Conservation (phyloP, 2,329 filamentous ascomycete species). For the Zalaria obscura region DNA sequence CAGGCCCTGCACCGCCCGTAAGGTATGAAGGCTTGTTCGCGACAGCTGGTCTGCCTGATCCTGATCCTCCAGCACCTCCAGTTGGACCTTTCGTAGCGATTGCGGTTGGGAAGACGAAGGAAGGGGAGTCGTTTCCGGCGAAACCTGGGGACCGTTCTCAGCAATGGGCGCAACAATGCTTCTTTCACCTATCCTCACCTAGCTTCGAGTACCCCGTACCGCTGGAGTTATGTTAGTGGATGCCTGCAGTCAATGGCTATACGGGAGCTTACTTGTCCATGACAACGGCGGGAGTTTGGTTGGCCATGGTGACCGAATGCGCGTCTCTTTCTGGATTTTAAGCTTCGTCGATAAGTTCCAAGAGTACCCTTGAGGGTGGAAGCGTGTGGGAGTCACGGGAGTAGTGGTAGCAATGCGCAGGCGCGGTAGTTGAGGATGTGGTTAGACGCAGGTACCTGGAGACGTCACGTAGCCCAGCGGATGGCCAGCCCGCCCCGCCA, state of each 20-base stretch:
- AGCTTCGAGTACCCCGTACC: constrained; percentile 99
- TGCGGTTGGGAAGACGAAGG: constrained; percentile 96
- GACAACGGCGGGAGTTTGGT: constrained; percentile 99
- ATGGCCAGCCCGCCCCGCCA: no score
- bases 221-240: constrained; percentile 39
- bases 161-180: neutral
- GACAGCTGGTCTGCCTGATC: constrained; percentile 78
- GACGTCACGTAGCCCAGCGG: no score
- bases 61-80: constrained; percentile 57
- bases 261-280: constrained; percentile 94
- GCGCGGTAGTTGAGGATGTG: no score
- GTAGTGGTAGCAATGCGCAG: no score
- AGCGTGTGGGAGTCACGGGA: no score
- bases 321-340: no score
- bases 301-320: constrained; percentile 54
- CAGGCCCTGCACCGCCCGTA: constrained; percentile 72
- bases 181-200: constrained; percentile 43
- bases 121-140: constrained; percentile 96
- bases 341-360: no score
- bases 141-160: constrained; percentile 50
- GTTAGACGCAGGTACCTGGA: no score
- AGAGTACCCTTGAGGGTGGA: no score
- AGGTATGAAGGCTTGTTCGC: constrained; percentile 93
- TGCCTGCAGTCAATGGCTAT: constrained; percentile 5
- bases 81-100: constrained; percentile 83